Conservation (phyloP, 2,329 filamentous ascomycete species). For the Aspergillus alliaceus region DNA sequence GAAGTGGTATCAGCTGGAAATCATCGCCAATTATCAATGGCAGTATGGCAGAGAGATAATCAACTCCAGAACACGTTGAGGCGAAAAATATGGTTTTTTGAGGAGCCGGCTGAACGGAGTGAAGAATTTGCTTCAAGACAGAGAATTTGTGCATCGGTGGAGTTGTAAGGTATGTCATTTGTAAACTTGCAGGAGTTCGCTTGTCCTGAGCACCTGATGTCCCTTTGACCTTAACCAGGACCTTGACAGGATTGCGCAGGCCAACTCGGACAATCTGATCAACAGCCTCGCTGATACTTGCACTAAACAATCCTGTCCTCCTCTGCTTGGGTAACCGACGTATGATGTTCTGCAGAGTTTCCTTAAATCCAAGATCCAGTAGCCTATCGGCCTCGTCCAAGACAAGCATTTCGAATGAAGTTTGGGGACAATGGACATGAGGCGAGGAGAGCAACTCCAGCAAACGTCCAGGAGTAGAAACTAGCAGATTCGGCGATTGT, state of each 20-base stretch:
- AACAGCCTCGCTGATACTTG: slow-evolving; percentile 92
- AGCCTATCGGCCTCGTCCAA: slow-evolving; percentile 93
- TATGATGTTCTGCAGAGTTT: slow-evolving; percentile 83
- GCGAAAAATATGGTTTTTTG: slow-evolving; percentile 89
- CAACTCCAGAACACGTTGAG: slow-evolving; percentile 89
- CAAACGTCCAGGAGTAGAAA: slow-evolving; percentile 87
- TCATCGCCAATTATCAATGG: slow-evolving; percentile 66
- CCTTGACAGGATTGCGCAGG: slow-evolving; percentile 89
- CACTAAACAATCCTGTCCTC: slow-evolving; percentile 89
- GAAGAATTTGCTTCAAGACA: slow-evolving; percentile 68
- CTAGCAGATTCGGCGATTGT: slow-evolving; percentile 80
- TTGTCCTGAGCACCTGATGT: slow-evolving; percentile 75
- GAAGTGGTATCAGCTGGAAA: slow-evolving; percentile 76
- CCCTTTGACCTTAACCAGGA: slow-evolving; percentile 87
- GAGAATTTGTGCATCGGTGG: slow-evolving; percentile 80
- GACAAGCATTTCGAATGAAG: slow-evolving; percentile 87
- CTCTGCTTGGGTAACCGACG: slow-evolving; percentile 85
- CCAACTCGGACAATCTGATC: slow-evolving; percentile 90
- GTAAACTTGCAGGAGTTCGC: slow-evolving; percentile 82
- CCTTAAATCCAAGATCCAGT: slow-evolving; percentile 90
- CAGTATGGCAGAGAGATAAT: slow-evolving; percentile 85
- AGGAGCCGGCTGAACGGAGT: slow-evolving; percentile 68
- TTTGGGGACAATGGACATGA: slow-evolving; percentile 83
- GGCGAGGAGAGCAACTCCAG: slow-evolving; percentile 83
- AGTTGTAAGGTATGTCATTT: slow-evolving; percentile 79